Evolutionary conservation across 805 yeast genomes (phyloP), one percentile per base, ranked within the genome.

Genomic region (Zygosaccharomyces pseudorouxii): DNA sequence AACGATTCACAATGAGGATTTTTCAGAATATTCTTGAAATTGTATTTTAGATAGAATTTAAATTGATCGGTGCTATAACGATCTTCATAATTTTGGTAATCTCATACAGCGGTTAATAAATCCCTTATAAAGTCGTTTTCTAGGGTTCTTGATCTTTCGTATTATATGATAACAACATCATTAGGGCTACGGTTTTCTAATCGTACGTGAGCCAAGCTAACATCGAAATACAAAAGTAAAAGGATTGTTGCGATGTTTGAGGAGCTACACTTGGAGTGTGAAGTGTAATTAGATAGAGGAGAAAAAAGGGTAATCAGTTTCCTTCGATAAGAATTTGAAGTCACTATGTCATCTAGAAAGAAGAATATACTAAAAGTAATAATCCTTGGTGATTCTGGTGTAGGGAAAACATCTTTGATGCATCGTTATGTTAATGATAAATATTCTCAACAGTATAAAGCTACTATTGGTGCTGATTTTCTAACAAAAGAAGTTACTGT

Each of bases 391-490:
- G 98, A 93, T 68, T 86, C 96, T 1, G 98, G 98, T 47, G 98
- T 93, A 41, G 99, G 99, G 23, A 92, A 92, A 73, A 92, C 98
- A 25, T 89, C 97, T 3, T 73, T 92, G 56, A 90, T 92, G 96
- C 98, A 92, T 69, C 96, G 92, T 68, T 92, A 89, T 70, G 97
- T 93, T 55, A 89, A 89, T 70, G 89, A 87, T 63, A 90, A 89
- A 75, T 92, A 92, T 71, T 81, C 89, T 36, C 92, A 90, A 57
- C 98, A 92, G 67, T 93, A 93, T 70, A 93, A 92, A 64, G 97
- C 98, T 25, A 92, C 99, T 12, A 92, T 92, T 56, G 99, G 99
- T 8, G 98, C 98, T 2, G 98, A 93, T 67, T 92, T 92, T 65
- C 76, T 89, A 54, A 92, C 97, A 33, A 92, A 90, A 68, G 98